Evolutionary conservation across 2,329 filamentous ascomycete species (phyloP), one percentile per base, ranked within the genome.

Genomic region (Fusarium bactridioides): DNA sequence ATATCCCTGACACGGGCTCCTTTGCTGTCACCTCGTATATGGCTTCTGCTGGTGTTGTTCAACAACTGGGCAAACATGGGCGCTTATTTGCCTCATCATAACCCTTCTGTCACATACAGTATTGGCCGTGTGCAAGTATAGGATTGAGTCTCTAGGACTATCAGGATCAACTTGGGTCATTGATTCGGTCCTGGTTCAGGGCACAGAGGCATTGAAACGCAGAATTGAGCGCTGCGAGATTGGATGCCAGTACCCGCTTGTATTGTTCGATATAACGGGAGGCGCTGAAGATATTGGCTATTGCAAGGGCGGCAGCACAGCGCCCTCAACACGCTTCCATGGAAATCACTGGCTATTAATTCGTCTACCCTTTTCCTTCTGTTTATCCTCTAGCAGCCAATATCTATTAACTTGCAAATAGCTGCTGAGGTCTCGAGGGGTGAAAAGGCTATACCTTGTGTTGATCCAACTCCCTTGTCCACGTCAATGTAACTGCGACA

Each of bases 41-140:
- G 45, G 31, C 37, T 38, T 62, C 37, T 61, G 23, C 29, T 41
- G 57, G 21, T 43, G 47, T 50, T 45, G 43, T 64, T 50, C 29
- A 33, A 33, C 31, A 33, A 41, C 60, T 59, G 41, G 25, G 53
- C 21, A 47, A 58, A 51, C 16, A 54, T 51, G 47, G 60, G 67
- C 67, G 66, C 66, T 70, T 70, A 69, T 66, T 69, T 65, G 38
- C 59, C 67, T 66, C 47, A 33, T 59, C 31, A 38, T 50, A 21
- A 33, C 53, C 23, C 38, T 60, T 65, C 48, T 51, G 66, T 50
- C 67, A 55, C 41, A 44, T 55, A 47, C 25, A 47, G 44, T 47
- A 38, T 55, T 25, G 27, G 11, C 27, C 13, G 10, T 23, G 48
- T 48, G 19, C 35, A 44, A 41, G 41, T 48, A 27, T 38, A 18